Percentiles rank a stretch among this genome's conserved stretches.
Evolutionary conservation across 169 alveolate genomes (phyloP).

Genomic region (Cardiosporidium cionae): DNA sequence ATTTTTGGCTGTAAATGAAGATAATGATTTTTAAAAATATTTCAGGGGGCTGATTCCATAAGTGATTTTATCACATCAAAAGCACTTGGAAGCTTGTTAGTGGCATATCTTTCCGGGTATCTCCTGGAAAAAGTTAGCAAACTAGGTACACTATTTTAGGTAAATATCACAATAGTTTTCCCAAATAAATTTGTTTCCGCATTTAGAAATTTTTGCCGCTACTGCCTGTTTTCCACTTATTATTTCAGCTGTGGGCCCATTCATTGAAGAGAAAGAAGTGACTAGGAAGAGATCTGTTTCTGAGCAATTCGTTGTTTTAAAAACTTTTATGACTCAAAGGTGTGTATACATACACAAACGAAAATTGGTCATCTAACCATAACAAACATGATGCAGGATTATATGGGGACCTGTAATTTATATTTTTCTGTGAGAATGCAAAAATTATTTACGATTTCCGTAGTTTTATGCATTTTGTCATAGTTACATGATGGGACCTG

Average conservation of each 20-base stretch:
- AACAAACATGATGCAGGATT: not conserved
- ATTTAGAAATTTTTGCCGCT: conserved; percentile 58
- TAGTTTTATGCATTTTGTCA: conserved; percentile 42
- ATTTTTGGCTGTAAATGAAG: not conserved
- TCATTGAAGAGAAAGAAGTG: conserved; percentile 74
- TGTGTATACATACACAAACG: too few relatives aligned
- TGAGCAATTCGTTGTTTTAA: too few relatives aligned
- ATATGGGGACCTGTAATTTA: not conserved
- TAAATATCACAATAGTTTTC: not conserved
- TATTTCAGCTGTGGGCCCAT: conserved; percentile 62
- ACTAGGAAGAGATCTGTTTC: too few relatives aligned
- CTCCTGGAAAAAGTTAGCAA: conserved; percentile 70
- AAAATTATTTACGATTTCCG: not conserved
- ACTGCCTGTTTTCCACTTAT: conserved; percentile 77
- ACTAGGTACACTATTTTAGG: conserved; percentile 31
- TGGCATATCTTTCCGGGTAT: conserved; percentile 87
- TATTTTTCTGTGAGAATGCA: not conserved
- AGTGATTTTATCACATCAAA: conserved; percentile 80
- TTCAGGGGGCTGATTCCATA: conserved; percentile 47
- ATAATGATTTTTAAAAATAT: not conserved
- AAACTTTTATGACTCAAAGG: too few relatives aligned
- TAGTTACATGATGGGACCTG: conserved; percentile 72
- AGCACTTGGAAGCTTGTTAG: conserved; percentile 76
- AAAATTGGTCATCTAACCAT: too few relatives aligned
- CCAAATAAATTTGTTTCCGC: not conserved